phyloP scores from a whole-genome alignment of 805 yeast species.

The Candida pseudoglaebosa region DNA sequence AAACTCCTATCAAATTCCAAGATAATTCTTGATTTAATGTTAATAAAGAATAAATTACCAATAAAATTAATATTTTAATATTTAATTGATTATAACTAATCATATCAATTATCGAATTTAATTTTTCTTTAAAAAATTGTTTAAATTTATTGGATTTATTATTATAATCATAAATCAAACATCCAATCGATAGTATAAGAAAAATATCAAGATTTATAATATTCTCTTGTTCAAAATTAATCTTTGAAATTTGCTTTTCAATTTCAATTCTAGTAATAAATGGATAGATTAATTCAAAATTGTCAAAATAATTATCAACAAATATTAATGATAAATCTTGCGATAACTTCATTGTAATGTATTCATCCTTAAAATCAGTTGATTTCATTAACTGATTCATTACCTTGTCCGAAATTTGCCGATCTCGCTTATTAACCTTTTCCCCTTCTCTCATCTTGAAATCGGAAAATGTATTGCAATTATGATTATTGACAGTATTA shows the following conservation, averaged over 20 bases:
- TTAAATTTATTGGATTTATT: constrained; percentile 18
- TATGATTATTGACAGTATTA: too few species aligned
- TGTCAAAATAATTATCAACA: constrained; percentile 33
- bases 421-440: neutral
- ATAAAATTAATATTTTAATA: constrained; percentile 27
- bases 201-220: constrained; percentile 36
- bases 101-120: constrained; percentile 32
- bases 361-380: constrained; percentile 24
- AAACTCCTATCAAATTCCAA: constrained; percentile 35
- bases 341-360: constrained; percentile 31
- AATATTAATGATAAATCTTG: constrained; percentile 28
- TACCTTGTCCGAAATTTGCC: neutral
- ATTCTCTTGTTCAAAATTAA: constrained; percentile 31
- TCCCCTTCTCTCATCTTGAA: constrained; percentile 1
- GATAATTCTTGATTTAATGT: constrained; percentile 23
- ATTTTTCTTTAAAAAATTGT: constrained; percentile 28
- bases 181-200: constrained; percentile 36
- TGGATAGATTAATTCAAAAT: constrained; percentile 34
- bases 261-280: constrained; percentile 23
- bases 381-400: neutral
- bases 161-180: constrained; percentile 31
- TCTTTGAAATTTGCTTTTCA: constrained; percentile 17
- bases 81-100: constrained; percentile 23
- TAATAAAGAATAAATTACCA: constrained; percentile 28
- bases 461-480: too few species aligned